Conservation (phyloP, 371 early-diverging fungal species). For the Gilbertella persicaria region DNA sequence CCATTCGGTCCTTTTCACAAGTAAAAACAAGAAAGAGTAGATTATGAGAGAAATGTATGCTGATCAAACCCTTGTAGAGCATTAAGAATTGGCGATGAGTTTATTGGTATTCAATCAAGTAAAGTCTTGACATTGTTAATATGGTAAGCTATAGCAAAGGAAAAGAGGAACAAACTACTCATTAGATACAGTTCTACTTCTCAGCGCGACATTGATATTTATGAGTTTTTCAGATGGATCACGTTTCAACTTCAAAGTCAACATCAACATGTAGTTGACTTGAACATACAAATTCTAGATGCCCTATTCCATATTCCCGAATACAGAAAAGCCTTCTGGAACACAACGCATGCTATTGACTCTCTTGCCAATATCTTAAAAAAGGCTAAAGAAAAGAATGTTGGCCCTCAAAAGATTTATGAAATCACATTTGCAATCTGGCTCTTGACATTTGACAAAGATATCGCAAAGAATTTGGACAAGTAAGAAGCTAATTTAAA, state of each 20-base stretch:
- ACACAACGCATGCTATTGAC: slow-evolving; percentile 60
- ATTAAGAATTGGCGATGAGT: slow-evolving; percentile 84
- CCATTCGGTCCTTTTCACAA: slow-evolving; percentile 73
- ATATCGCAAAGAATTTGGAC: slow-evolving; percentile 76
- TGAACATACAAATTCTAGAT: slow-evolving; percentile 84
- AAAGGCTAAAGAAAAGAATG: background rate
- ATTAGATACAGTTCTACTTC: slow-evolving; percentile 27
- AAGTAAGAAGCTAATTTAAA: slow-evolving; percentile 41
- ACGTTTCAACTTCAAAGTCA: slow-evolving; percentile 69
- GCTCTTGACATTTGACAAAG: slow-evolving; percentile 81
- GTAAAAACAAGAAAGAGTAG: slow-evolving; percentile 39
- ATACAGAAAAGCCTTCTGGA: slow-evolving; percentile 71
- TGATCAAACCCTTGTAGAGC: slow-evolving; percentile 69
- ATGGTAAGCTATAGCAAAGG: slow-evolving; percentile 37
- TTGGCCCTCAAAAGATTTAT: slow-evolving; percentile 86
- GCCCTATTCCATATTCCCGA: slow-evolving; percentile 67
- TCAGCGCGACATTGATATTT: slow-evolving; percentile 40
- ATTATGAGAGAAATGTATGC: no score
- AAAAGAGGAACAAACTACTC: background rate
- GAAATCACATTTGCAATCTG: slow-evolving; percentile 87
- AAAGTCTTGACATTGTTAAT: slow-evolving; percentile 76
- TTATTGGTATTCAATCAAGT: slow-evolving; percentile 81
- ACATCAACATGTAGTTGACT: slow-evolving; percentile 77
- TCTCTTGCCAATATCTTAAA: slow-evolving; percentile 34
- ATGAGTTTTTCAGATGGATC: slow-evolving; percentile 75